Percentiles rank a stretch among this genome's conserved stretches.
Evolutionary conservation across 371 early-diverging fungal species (phyloP).

Genomic region (Rhizopus stolonifer): DNA sequence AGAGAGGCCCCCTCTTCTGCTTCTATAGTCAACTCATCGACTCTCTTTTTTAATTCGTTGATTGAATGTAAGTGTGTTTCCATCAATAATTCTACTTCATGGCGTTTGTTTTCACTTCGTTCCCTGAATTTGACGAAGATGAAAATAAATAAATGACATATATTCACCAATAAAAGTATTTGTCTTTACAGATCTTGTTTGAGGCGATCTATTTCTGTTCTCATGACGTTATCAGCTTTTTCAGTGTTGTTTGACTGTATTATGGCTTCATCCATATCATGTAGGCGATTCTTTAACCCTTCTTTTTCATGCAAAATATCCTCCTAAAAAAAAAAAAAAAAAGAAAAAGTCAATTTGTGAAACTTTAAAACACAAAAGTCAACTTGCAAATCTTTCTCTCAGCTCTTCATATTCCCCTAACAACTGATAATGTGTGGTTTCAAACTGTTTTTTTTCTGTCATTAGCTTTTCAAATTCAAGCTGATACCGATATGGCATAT

Average conservation of each 20-base stretch:
- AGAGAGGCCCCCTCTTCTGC: conserved; percentile 74
- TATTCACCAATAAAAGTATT: neutral
- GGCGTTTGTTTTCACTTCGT: conserved; percentile 73
- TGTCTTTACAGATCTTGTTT: conserved; percentile 77
- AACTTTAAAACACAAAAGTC: conserved; percentile 41
- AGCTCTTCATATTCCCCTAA: conserved; percentile 53
- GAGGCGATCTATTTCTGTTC: conserved; percentile 87
- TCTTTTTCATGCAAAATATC: conserved; percentile 63
- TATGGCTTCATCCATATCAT: conserved; percentile 72
- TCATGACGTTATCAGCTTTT: conserved; percentile 80
- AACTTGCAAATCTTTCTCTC: conserved; percentile 57
- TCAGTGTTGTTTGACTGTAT: conserved; percentile 72
- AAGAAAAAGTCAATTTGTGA: conserved; percentile 44
- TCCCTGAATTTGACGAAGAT: conserved; percentile 39
- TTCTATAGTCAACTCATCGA: conserved; percentile 62
- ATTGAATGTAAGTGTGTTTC: conserved; percentile 62
- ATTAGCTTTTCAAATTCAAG: conserved; percentile 44
- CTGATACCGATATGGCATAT: conserved; percentile 44
- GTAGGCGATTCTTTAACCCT: conserved; percentile 59
- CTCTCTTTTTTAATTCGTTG: conserved; percentile 67
- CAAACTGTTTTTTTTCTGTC: conserved; percentile 56
- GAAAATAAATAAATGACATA: neutral
- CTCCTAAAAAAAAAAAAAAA: conserved; percentile 54
- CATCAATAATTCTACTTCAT: conserved; percentile 66
- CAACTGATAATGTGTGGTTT: conserved; percentile 52